These are phyloP conservation scores for Myxozyma mucilagina DNA, from an alignment of 805 yeast genomes.

Conservation along the genomic window DNA sequence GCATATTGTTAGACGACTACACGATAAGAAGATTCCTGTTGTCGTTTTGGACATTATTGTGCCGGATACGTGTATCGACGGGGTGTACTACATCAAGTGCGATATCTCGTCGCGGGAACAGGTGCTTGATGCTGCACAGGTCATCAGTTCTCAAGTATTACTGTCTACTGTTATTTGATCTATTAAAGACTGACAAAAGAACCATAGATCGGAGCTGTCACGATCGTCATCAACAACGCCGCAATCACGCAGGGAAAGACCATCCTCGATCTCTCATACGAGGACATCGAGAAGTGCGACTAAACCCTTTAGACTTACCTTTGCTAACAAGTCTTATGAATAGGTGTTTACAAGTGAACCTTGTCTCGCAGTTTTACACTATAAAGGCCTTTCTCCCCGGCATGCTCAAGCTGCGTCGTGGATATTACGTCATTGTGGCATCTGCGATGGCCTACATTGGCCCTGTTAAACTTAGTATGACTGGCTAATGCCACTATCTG, in stretches of 20 bases:
- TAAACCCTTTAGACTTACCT: background rate
- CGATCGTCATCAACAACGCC: constrained; percentile 80
- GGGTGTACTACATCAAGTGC: constrained; percentile 61
- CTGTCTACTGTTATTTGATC: background rate
- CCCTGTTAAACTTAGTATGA: constrained; percentile 66
- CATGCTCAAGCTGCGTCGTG: constrained; percentile 63
- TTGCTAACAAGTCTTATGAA: background rate
- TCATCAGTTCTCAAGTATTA: constrained; percentile 42
- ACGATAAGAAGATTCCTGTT: constrained; percentile 50
- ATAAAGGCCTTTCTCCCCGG: constrained; percentile 71
- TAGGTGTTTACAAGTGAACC: constrained; percentile 62
- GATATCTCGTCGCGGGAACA: constrained; percentile 62
- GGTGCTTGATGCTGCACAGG: constrained; percentile 46
- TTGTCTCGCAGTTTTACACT: constrained; percentile 67
- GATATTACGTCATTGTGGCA: constrained; percentile 77
- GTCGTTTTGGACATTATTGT: constrained; percentile 62
- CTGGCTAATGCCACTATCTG: background rate
- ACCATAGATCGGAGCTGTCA: constrained; percentile 53
- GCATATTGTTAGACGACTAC: constrained; percentile 55
- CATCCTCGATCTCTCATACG: constrained; percentile 54
- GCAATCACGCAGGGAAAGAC: constrained; percentile 65
- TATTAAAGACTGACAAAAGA: background rate
- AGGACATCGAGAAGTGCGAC: constrained; percentile 52
- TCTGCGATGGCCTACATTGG: constrained; percentile 82
- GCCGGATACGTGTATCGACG: constrained; percentile 40